Percentiles rank a stretch among this genome's conserved stretches.
Evolutionary conservation across 108 stramenopile species (phyloP).

Genomic region (Nannochloropsis salina): DNA sequence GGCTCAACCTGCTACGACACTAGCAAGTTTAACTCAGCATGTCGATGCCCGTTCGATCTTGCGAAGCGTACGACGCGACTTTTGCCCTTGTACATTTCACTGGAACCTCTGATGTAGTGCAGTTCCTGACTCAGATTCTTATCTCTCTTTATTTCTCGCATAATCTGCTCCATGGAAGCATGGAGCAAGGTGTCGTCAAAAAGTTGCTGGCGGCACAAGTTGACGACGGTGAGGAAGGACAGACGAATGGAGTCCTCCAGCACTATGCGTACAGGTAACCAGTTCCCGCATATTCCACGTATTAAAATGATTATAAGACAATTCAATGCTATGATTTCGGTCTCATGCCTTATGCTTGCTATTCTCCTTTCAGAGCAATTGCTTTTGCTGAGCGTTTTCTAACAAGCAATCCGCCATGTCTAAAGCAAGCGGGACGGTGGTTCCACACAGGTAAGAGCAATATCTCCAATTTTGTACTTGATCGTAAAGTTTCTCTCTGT

Average conservation of each 20-base stretch:
- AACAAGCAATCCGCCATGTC: background rate
- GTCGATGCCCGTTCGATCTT: background rate
- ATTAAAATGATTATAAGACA: background rate
- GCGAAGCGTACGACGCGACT: background rate
- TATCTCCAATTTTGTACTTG: background rate
- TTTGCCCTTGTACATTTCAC: too few species aligned
- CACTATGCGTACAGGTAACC: constrained; percentile 3
- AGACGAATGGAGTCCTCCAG: constrained; percentile 5
- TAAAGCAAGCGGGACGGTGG: background rate
- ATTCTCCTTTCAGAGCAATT: background rate
- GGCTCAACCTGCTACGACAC: too few species aligned
- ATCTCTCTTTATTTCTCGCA: too few species aligned
- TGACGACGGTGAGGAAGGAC: background rate
- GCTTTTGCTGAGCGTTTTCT: background rate
- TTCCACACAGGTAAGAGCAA: background rate
- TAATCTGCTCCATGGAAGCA: background rate
- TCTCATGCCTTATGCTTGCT: background rate
- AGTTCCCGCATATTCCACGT: background rate
- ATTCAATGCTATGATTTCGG: background rate
- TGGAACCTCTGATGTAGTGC: too few species aligned
- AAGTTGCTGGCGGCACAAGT: constrained; percentile 1
- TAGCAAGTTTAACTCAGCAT: background rate
- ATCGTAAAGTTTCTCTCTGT: too few species aligned
- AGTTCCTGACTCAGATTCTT: too few species aligned
- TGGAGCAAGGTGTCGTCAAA: constrained; percentile 10